Conservation (phyloP, 495 filamentous ascomycete genomes). For the Pyrenopolyporus hunteri region DNA sequence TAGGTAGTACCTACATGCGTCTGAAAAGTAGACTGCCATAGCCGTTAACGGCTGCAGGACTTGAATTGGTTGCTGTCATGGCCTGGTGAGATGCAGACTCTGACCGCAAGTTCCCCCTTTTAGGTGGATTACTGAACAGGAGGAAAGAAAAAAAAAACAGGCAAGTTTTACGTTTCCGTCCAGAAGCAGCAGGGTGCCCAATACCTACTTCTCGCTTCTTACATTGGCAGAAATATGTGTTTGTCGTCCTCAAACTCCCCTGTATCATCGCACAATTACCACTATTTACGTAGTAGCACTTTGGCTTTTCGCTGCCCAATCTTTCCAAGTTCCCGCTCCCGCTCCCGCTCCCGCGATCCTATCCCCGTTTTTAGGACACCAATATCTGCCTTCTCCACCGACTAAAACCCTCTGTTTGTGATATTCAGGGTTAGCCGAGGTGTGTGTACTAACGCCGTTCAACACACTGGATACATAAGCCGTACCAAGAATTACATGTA, state of each 20-base stretch:
- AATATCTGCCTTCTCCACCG: slow-evolving; percentile 3
- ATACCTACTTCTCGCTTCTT: slow-evolving; percentile 7
- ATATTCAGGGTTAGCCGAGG: not conserved
- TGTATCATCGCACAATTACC: too few relatives aligned
- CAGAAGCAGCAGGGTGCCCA: slow-evolving; percentile 16
- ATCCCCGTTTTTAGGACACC: slow-evolving; percentile 9
- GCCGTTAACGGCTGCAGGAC: too few relatives aligned
- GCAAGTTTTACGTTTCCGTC: too few relatives aligned
- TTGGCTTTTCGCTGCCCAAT: slow-evolving; percentile 8
- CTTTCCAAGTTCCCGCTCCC: slow-evolving; percentile 13
- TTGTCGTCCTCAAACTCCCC: too few relatives aligned
- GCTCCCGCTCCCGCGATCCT: slow-evolving; percentile 14
- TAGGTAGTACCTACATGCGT: slow-evolving; percentile 13
- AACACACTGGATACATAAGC: not conserved
- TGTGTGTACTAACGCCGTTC: not conserved
- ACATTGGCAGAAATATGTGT: too few relatives aligned
- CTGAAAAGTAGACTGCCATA: slow-evolving; percentile 6
- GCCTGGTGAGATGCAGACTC: slow-evolving; percentile 3
- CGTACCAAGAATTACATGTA: too few relatives aligned
- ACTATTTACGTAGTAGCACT: slow-evolving; percentile 18
- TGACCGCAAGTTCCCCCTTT: slow-evolving; percentile 3
- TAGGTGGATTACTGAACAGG: too few relatives aligned
- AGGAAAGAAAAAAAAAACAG: too few relatives aligned
- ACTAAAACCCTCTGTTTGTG: not conserved
- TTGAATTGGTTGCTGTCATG: not conserved